These are phyloP conservation scores for Haematococcus sp. DNA, from an alignment of 139 green algal species.

Conservation along the genomic window DNA sequence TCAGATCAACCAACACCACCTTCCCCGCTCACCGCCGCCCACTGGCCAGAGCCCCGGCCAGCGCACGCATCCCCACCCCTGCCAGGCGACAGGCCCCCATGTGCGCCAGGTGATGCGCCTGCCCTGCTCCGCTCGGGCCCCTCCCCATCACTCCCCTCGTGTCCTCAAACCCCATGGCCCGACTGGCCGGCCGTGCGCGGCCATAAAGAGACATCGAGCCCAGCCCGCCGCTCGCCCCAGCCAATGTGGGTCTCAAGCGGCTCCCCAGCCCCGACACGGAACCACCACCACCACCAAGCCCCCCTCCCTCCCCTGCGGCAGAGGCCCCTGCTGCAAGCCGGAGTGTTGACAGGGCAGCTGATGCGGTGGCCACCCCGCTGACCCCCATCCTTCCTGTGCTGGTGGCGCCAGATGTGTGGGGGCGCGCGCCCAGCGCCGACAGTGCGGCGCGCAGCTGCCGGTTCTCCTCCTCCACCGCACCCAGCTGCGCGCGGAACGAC, in stretches of 20 bases:
- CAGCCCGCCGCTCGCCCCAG: background rate
- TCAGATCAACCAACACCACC: too few relatives aligned
- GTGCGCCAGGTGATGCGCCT: too few relatives aligned
- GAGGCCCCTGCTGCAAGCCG: background rate
- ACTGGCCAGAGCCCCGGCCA: too few relatives aligned
- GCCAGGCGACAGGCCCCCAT: too few relatives aligned
- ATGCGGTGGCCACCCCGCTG: too few relatives aligned
- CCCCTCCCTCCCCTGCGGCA: background rate
- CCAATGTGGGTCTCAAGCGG: background rate
- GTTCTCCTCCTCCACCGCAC: constrained; percentile 3
- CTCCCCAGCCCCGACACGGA: background rate
- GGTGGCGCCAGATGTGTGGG: too few relatives aligned
- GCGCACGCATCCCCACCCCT: too few relatives aligned
- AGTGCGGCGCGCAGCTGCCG: background rate
- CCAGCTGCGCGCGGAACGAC: constrained; percentile 1
- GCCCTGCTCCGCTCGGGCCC: background rate
- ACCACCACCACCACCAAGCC: background rate
- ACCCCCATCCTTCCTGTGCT: too few relatives aligned
- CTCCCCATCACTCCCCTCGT: background rate
- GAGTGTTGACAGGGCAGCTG: background rate
- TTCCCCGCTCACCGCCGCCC: too few relatives aligned
- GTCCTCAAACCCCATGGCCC: background rate
- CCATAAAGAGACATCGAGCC: background rate
- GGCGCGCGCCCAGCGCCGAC: background rate
- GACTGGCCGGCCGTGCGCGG: background rate